phyloP scores from a whole-genome alignment of 768 basidiomycete species.

The Pisolithus microcarpus region DNA sequence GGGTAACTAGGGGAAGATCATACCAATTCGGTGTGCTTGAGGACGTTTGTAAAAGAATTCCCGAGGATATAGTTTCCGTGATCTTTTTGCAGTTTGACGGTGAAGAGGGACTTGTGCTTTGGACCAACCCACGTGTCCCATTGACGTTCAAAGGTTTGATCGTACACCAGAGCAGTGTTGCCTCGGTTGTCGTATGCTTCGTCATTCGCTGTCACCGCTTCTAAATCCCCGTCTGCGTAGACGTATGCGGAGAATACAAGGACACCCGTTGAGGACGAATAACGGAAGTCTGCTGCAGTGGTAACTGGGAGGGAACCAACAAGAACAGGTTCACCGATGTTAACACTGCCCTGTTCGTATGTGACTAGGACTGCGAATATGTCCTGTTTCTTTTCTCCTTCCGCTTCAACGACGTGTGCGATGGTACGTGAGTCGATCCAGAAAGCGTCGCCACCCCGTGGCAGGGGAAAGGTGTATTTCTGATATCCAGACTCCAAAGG shows the following conservation, averaged over 20 bases:
- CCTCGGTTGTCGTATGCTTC: constrained; percentile 67
- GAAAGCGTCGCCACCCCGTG: constrained; percentile 67
- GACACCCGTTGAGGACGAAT: constrained; percentile 42
- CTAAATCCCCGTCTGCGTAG: constrained; percentile 67
- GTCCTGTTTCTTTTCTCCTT: constrained; percentile 44
- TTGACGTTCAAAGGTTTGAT: constrained; percentile 61
- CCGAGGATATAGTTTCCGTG: constrained; percentile 47
- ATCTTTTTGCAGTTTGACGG: constrained; percentile 48
- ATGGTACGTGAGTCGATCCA: constrained; percentile 72
- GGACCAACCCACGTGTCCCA: constrained; percentile 75
- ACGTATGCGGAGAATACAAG: constrained; percentile 86
- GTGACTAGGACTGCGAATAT: constrained; percentile 56
- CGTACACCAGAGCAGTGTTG: constrained; percentile 64
- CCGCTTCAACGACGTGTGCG: constrained; percentile 53
- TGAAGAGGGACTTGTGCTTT: constrained; percentile 68
- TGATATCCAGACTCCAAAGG: constrained; percentile 46
- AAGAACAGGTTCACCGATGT: constrained; percentile 30
- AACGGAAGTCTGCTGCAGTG: constrained; percentile 65
- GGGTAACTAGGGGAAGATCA: constrained; percentile 17
- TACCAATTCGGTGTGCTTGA: constrained; percentile 68
- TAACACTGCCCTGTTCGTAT: constrained; percentile 32
- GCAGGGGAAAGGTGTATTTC: constrained; percentile 51
- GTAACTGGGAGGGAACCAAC: constrained; percentile 65
- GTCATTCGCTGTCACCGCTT: constrained; percentile 62
- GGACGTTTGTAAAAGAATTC: constrained; percentile 46